Conservation (phyloP, 441 rosid species). For the Gossypium gossypioides region DNA sequence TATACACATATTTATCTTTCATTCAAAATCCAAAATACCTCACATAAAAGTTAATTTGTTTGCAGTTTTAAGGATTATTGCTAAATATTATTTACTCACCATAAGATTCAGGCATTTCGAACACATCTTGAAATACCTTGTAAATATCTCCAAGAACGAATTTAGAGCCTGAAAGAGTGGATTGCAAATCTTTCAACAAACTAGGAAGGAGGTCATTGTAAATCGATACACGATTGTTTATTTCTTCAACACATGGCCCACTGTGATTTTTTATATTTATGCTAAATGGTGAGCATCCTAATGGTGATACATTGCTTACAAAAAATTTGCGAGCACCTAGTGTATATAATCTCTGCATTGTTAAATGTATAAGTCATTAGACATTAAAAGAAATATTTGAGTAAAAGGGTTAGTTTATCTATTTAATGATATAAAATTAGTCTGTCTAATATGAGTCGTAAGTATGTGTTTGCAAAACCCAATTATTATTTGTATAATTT, state of each 20-base stretch:
- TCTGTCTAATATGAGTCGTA: too few species aligned
- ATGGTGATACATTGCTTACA: background rate
- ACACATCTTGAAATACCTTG: background rate
- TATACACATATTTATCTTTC: too few species aligned
- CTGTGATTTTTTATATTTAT: background rate
- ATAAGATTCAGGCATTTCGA: background rate
- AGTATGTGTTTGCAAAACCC: too few species aligned
- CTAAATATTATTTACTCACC: background rate
- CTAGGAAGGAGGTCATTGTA: background rate
- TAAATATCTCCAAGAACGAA: conserved; percentile 2
- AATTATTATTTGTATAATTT: too few species aligned
- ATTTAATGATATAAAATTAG: too few species aligned
- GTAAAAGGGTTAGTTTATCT: too few species aligned
- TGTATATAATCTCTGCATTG: conserved; percentile 7
- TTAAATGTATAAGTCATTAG: too few species aligned
- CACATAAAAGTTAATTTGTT: too few species aligned
- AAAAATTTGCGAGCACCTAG: conserved; percentile 19
- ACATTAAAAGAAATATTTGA: too few species aligned
- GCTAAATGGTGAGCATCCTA: background rate
- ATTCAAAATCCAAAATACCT: too few species aligned
- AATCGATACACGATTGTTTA: background rate
- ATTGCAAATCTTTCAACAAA: background rate
- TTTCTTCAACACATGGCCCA: background rate
- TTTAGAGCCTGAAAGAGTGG: conserved; percentile 3
- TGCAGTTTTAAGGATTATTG: too few species aligned